Conservation (phyloP, 495 filamentous ascomycete species). For the Penicillium riverlandense region DNA sequence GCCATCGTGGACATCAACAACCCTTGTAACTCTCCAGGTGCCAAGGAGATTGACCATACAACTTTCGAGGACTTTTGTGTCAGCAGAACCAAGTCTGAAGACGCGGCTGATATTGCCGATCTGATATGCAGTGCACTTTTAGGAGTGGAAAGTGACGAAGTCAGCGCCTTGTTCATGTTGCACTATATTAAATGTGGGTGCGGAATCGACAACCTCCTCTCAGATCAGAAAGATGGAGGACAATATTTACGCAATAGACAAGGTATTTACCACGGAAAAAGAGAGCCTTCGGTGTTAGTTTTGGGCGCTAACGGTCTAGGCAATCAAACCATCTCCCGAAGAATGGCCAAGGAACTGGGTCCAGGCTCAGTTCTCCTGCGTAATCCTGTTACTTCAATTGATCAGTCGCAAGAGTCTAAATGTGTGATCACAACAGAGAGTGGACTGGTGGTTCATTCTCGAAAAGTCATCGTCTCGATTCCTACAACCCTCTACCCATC, state of each 20-base stretch:
- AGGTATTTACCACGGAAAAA: slow-evolving; percentile 1
- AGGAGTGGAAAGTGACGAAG: slow-evolving; percentile 29
- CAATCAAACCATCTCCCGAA: slow-evolving; percentile 23
- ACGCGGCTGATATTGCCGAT: background rate
- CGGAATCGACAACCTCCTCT: slow-evolving; percentile 33
- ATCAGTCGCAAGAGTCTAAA: slow-evolving; percentile 3
- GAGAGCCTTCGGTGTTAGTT: no score
- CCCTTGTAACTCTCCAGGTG: background rate
- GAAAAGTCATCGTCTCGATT: slow-evolving; percentile 30
- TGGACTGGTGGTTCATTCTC: slow-evolving; percentile 7
- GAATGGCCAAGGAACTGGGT: slow-evolving; percentile 11
- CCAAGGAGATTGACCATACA: slow-evolving; percentile 1
- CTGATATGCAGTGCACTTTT: slow-evolving; percentile 23
- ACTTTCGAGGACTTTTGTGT: slow-evolving; percentile 2
- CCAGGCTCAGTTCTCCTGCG: background rate
- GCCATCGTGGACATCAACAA: slow-evolving; percentile 2
- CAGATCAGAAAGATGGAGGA: slow-evolving; percentile 36
- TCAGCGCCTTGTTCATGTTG: slow-evolving; percentile 40
- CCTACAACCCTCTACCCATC: slow-evolving; percentile 25
- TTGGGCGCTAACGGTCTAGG: slow-evolving; percentile 2
- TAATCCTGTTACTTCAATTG: slow-evolving; percentile 6
- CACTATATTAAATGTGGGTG: slow-evolving; percentile 36
- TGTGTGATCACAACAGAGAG: slow-evolving; percentile 6
- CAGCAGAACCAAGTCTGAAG: background rate
- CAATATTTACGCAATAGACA: slow-evolving; percentile 30